Conservation (phyloP, 208 protist genomes). For the Trypanosoma rangeli region DNA sequence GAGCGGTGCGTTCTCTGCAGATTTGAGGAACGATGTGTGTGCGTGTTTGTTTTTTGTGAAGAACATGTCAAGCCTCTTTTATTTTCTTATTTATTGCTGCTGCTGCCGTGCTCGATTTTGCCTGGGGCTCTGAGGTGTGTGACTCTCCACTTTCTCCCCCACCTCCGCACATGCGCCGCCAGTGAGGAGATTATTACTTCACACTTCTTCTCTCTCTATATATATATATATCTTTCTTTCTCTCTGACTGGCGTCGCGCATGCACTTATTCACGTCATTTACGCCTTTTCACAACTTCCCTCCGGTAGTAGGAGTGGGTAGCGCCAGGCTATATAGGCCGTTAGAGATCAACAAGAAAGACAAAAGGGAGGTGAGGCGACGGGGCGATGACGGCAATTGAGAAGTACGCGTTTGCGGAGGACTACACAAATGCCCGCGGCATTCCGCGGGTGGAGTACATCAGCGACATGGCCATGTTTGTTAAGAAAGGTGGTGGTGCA, state of each 20-base stretch:
- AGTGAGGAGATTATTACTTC: neutral
- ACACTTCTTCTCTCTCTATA: neutral
- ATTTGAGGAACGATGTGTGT: constrained; percentile 9
- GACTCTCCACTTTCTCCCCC: neutral
- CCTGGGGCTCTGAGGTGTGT: neutral
- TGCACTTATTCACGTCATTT: neutral
- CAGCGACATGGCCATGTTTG: constrained; percentile 71
- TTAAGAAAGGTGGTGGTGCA: constrained; percentile 78
- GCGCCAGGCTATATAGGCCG: neutral
- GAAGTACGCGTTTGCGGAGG: constrained; percentile 80
- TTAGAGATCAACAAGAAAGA: neutral
- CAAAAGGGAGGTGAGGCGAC: neutral
- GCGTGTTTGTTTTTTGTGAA: neutral
- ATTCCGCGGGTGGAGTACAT: constrained; percentile 89
- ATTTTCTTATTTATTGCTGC: neutral
- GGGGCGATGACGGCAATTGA: constrained; percentile 23
- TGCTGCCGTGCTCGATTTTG: neutral
- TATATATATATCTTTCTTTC: constrained; percentile 9
- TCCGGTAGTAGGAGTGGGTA: constrained; percentile 13
- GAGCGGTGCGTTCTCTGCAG: neutral
- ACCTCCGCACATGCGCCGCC: neutral
- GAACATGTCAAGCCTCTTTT: neutral
- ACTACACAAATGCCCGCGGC: constrained; percentile 86
- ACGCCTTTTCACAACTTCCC: neutral
- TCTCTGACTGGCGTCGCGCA: neutral